These are phyloP conservation scores for Boeremia lycopersici DNA, from an alignment of 2,329 filamentous ascomycete genomes.

Conservation along the genomic window DNA sequence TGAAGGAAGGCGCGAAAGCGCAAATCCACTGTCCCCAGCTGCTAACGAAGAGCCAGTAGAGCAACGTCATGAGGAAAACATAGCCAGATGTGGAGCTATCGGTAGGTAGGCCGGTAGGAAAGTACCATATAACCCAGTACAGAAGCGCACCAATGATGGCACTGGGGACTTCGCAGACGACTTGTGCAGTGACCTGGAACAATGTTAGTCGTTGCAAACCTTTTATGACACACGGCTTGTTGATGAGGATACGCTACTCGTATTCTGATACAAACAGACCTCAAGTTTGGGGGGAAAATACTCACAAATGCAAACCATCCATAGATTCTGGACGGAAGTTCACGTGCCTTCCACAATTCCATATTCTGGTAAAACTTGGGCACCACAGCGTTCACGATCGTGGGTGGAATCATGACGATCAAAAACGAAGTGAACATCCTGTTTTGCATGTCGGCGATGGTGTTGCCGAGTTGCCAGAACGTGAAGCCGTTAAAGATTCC, in stretches of 20 bases:
- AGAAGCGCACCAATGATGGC: slow-evolving; percentile 68
- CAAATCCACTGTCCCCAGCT: slow-evolving; percentile 86
- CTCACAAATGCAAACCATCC: slow-evolving; percentile 72
- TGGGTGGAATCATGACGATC: slow-evolving; percentile 65
- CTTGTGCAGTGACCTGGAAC: slow-evolving; percentile 65
- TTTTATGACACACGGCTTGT: not conserved
- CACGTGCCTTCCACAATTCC: slow-evolving; percentile 73
- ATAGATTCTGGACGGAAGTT: slow-evolving; percentile 76
- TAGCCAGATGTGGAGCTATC: slow-evolving; percentile 72
- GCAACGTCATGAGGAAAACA: slow-evolving; percentile 76
- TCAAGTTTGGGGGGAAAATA: not conserved
- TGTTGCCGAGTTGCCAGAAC: slow-evolving; percentile 72
- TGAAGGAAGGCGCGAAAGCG: slow-evolving; percentile 79
- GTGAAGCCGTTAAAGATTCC: slow-evolving; percentile 83
- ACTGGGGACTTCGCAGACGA: slow-evolving; percentile 74
- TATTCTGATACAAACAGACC: not conserved
- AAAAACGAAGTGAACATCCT: slow-evolving; percentile 77
- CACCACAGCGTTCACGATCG: slow-evolving; percentile 73
- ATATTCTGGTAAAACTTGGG: slow-evolving; percentile 80
- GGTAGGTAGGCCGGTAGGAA: slow-evolving; percentile 70
- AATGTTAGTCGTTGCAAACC: not conserved
- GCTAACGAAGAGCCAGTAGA: slow-evolving; percentile 77
- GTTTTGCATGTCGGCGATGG: slow-evolving; percentile 73
- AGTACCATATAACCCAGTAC: slow-evolving; percentile 81
- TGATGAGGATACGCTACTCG: no score